Percentiles rank a stretch among this genome's conserved stretches.
These are phyloP conservation scores for Magnolia changhungtana DNA, from an alignment of 164 flowering plant genomes.

Conservation along the genomic window DNA sequence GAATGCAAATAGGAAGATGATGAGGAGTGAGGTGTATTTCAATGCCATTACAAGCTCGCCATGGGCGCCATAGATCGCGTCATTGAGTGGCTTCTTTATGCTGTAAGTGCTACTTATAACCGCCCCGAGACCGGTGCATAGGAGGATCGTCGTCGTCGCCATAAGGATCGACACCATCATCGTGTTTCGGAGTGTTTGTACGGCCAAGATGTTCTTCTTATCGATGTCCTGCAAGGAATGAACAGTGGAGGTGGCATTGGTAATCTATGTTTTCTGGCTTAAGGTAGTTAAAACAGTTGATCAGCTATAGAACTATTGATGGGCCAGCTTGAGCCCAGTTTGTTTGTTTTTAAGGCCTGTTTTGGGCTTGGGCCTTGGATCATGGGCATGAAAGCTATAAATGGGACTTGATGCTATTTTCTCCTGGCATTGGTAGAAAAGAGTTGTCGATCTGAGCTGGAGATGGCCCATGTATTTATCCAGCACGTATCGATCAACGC, in stretches of 20 bases:
- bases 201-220: constrained; percentile 83
- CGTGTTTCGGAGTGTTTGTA: constrained; percentile 76
- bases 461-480: too few species aligned
- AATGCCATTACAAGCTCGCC: constrained; percentile 79
- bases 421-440: too few species aligned
- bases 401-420: not conserved
- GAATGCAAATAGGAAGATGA: constrained; percentile 71
- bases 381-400: not conserved
- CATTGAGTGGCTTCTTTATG: constrained; percentile 70
- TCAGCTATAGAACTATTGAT: not conserved
- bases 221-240: constrained; percentile 62
- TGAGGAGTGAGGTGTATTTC: constrained; percentile 67
- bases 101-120: constrained; percentile 92
- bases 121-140: constrained; percentile 77
- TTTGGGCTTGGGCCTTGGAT: not conserved
- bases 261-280: not conserved
- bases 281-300: too few species aligned
- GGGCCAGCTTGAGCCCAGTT: not conserved
- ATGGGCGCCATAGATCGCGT: constrained; percentile 68
- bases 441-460: too few species aligned
- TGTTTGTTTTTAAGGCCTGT: not conserved
- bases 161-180: constrained; percentile 97
- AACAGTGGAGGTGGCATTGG: not conserved
- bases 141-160: constrained; percentile 88
- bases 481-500: too few species aligned